Evolutionary conservation across 371 early-diverging fungal species (phyloP).

Genomic region (Capillidium rhysosporum): DNA sequence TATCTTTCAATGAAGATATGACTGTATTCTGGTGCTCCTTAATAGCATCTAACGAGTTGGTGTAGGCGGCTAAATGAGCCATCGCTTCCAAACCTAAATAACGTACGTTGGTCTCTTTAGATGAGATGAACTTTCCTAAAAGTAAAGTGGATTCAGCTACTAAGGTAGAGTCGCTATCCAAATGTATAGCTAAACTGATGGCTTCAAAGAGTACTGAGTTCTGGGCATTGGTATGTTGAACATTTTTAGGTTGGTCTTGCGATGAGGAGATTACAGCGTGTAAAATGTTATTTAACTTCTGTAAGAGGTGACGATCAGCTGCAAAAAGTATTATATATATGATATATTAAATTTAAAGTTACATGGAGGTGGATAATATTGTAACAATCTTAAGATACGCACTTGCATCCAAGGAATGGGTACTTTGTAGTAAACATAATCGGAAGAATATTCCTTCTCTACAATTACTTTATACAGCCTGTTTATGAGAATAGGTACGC

Average conservation of each 20-base stretch:
- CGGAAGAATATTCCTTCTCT: conserved; percentile 57
- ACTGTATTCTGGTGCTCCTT: conserved; percentile 78
- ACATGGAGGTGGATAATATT: conserved; percentile 86
- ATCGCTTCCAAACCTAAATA: conserved; percentile 91
- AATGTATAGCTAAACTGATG: conserved; percentile 79
- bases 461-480: conserved; percentile 71
- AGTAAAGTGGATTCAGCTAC: conserved; percentile 62
- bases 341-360: background rate
- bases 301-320: conserved; percentile 35
- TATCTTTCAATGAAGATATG: conserved; percentile 72
- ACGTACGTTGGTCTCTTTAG: conserved; percentile 87
- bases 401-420: conserved; percentile 96
- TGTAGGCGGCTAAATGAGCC: conserved; percentile 83
- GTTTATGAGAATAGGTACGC: conserved; percentile 53
- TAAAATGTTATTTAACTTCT: conserved; percentile 41
- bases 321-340: background rate
- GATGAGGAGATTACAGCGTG: conserved; percentile 64
- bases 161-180: conserved; percentile 71
- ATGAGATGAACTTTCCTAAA: conserved; percentile 69
- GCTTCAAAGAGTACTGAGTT: conserved; percentile 93
- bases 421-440: conserved; percentile 91
- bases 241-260: conserved; percentile 77
- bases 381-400: conserved; percentile 77
- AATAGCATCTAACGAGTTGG: conserved; percentile 60
- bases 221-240: conserved; percentile 93